Evolutionary conservation across 1,284 basidiomycete genomes (phyloP).

Genomic region (Inonotus obliquus): DNA sequence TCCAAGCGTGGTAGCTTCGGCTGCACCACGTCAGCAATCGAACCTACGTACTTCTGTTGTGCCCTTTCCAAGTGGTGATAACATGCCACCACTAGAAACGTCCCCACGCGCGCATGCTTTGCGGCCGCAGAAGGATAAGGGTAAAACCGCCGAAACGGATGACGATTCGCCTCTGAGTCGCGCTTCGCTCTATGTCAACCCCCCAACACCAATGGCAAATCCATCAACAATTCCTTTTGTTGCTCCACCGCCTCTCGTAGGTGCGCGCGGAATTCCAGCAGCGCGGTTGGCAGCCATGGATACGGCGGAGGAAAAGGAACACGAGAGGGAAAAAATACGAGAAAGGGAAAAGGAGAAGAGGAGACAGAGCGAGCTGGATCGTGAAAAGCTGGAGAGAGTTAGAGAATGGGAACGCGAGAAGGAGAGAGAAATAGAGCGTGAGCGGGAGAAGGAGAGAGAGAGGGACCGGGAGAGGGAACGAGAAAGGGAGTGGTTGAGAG

Average conservation of each 20-base stretch:
- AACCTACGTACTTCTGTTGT: neutral
- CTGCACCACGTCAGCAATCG: neutral
- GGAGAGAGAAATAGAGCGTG: conserved; percentile 23
- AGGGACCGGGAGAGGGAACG: conserved; percentile 24
- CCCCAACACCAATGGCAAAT: conserved; percentile 14
- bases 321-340: conserved; percentile 3
- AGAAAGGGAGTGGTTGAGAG: conserved; percentile 1
- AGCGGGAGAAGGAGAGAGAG: conserved; percentile 53
- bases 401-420: conserved; percentile 2
- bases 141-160: neutral
- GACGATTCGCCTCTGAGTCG: conserved; percentile 10
- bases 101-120: neutral
- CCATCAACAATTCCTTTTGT: conserved; percentile 10
- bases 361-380: neutral
- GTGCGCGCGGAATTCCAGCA: neutral
- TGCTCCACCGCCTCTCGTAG: neutral
- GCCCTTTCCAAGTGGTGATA: neutral
- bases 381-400: neutral
- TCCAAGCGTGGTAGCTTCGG: neutral
- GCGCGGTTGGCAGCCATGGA: neutral
- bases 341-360: neutral
- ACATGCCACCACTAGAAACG: neutral
- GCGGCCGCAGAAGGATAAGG: neutral
- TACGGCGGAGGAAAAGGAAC: neutral
- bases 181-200: conserved; percentile 15